These are phyloP conservation scores for Haplographium delicatum DNA, from an alignment of 495 filamentous ascomycete genomes.

Conservation along the genomic window DNA sequence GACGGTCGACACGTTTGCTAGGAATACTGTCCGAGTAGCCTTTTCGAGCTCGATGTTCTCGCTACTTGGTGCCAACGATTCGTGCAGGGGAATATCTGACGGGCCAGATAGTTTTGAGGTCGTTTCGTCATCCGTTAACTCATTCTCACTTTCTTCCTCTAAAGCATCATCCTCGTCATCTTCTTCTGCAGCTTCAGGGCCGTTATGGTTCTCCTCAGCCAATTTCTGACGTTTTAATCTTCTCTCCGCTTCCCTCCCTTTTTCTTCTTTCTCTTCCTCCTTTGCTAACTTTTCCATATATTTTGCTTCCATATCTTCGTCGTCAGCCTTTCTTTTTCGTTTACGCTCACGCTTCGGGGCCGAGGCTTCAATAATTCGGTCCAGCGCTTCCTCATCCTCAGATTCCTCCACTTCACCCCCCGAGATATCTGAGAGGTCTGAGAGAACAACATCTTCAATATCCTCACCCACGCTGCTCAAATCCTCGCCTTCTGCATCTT, in stretches of 20 bases:
- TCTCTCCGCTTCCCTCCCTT: constrained; percentile 39
- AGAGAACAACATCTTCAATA: constrained; percentile 24
- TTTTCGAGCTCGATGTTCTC: constrained; percentile 56
- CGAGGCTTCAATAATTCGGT: constrained; percentile 30
- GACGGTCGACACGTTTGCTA: constrained; percentile 80
- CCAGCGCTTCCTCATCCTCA: constrained; percentile 18
- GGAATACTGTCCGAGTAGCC: constrained; percentile 83
- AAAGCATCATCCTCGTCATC: constrained; percentile 21
- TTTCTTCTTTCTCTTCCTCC: constrained; percentile 40
- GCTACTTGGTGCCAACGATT: constrained; percentile 38
- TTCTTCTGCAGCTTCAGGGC: constrained; percentile 27
- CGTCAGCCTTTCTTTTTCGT: constrained; percentile 64
- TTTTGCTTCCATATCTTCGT: constrained; percentile 72
- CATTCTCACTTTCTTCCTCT: constrained; percentile 11
- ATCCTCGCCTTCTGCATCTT: constrained; percentile 37
- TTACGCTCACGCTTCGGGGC: constrained; percentile 54
- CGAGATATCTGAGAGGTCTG: constrained; percentile 28
- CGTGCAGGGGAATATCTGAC: constrained; percentile 36
- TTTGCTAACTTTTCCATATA: constrained; percentile 72
- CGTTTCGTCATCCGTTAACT: not conserved
- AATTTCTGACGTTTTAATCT: constrained; percentile 34
- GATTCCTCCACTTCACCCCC: constrained; percentile 14
- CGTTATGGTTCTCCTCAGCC: constrained; percentile 27
- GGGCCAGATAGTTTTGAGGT: constrained; percentile 2
- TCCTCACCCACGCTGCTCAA: constrained; percentile 34